Percentiles rank a stretch among this genome's conserved stretches.
phyloP scores from a whole-genome alignment of 306 rosid genomes.

The Prunus fruticosa region DNA sequence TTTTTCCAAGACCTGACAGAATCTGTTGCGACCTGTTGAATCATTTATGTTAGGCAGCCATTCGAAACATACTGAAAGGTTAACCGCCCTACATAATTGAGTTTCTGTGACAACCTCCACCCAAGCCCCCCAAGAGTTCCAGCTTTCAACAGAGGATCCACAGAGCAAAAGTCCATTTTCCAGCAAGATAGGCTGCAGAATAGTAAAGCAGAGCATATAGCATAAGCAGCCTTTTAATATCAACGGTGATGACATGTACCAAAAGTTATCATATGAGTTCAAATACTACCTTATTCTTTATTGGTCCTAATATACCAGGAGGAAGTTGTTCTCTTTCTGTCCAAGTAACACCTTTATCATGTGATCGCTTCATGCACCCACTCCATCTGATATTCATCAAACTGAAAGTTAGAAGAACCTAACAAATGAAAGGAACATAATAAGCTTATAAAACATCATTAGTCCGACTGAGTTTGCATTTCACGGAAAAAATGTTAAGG shows the following conservation, averaged over 20 bases:
- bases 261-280: slow-evolving; percentile 10
- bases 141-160: slow-evolving; percentile 98
- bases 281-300: slow-evolving; percentile 76
- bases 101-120: slow-evolving; percentile 56
- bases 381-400: slow-evolving; percentile 69
- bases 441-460: background rate
- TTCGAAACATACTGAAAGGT: slow-evolving; percentile 14
- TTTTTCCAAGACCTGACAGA: slow-evolving; percentile 73
- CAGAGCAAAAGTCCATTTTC: slow-evolving; percentile 72
- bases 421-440: background rate
- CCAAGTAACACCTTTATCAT: slow-evolving; percentile 81
- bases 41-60: slow-evolving; percentile 24
- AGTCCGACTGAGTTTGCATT: background rate
- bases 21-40: slow-evolving; percentile 64
- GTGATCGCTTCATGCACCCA: slow-evolving; percentile 81
- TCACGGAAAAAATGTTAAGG: background rate
- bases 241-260: background rate
- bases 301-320: slow-evolving; percentile 96
- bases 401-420: slow-evolving; percentile 2
- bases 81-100: slow-evolving; percentile 16
- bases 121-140: slow-evolving; percentile 99
- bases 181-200: slow-evolving; percentile 80
- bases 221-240: background rate
- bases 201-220: slow-evolving; percentile 11
- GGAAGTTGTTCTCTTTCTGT: slow-evolving; percentile 89